phyloP scores from a whole-genome alignment of 2,329 filamentous ascomycete species.

The Clarireedia homoeocarpa region DNA sequence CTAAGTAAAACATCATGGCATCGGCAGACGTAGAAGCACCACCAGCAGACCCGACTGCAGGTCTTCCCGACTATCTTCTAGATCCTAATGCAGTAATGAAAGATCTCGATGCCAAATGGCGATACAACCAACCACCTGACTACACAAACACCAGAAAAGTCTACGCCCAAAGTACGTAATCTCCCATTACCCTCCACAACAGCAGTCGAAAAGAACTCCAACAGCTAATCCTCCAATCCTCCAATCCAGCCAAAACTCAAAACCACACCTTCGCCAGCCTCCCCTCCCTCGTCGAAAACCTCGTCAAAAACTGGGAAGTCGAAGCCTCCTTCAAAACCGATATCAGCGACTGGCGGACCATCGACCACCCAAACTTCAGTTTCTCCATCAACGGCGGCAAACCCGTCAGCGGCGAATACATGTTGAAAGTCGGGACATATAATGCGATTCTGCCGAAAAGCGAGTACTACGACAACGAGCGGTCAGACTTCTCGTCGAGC shows the following conservation, averaged over 20 bases:
- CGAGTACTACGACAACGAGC: constrained; percentile 54
- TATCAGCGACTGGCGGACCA: constrained; percentile 56
- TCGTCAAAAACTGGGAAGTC: constrained; percentile 68
- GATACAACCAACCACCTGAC: constrained; percentile 52
- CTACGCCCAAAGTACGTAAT: constrained; percentile 47
- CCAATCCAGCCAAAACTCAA: constrained; percentile 44
- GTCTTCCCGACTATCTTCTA: constrained; percentile 49
- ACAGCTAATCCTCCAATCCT: background rate
- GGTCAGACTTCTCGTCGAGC: constrained; percentile 53
- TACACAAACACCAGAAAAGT: constrained; percentile 56
- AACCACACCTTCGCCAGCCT: constrained; percentile 49
- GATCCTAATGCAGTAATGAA: constrained; percentile 50
- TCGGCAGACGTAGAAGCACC: background rate
- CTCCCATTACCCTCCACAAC: background rate
- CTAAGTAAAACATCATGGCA: background rate
- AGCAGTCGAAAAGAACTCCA: background rate
- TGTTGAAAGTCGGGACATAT: constrained; percentile 62
- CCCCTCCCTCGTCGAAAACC: constrained; percentile 55
- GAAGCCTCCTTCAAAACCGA: constrained; percentile 60
- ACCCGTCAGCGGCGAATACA: constrained; percentile 50
- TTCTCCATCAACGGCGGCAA: constrained; percentile 57
- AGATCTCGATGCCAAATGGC: constrained; percentile 46
- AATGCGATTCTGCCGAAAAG: constrained; percentile 58
- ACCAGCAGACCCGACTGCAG: constrained; percentile 12
- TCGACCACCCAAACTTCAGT: constrained; percentile 50